phyloP scores from a whole-genome alignment of 1,139 yeast species.

The Trichomonascaceae sp. region DNA sequence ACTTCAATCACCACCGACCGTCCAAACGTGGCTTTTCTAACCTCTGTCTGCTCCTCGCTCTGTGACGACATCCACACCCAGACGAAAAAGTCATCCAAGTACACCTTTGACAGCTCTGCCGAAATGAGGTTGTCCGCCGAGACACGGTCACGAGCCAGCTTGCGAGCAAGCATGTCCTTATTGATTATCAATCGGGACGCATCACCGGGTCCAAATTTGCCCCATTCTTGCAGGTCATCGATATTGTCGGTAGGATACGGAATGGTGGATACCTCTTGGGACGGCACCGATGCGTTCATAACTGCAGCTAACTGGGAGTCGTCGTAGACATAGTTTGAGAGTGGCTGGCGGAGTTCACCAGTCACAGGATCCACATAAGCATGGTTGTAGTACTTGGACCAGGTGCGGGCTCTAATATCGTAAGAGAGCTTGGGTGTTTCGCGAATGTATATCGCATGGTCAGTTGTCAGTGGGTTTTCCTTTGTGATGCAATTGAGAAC shows the following conservation, averaged over 20 bases:
- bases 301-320: slow-evolving; percentile 15
- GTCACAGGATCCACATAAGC: slow-evolving; percentile 21
- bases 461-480: slow-evolving; percentile 20
- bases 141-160: slow-evolving; percentile 2
- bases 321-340: slow-evolving; percentile 22
- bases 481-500: slow-evolving; percentile 39
- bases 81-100: slow-evolving; percentile 74
- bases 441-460: slow-evolving; percentile 17
- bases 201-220: no score
- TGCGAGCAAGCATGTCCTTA: slow-evolving; percentile 1
- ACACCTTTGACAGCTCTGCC: slow-evolving; percentile 47
- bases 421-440: slow-evolving; percentile 17
- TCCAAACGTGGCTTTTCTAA: slow-evolving; percentile 60
- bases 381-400: slow-evolving; percentile 26
- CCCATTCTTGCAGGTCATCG: slow-evolving; percentile 7
- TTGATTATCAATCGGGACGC: background rate
- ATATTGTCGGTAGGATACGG: slow-evolving; percentile 15
- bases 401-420: slow-evolving; percentile 33
- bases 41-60: slow-evolving; percentile 59
- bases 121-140: slow-evolving; percentile 23
- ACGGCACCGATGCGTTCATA: slow-evolving; percentile 14
- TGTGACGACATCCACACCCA: slow-evolving; percentile 85
- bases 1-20: slow-evolving; percentile 67
- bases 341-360: slow-evolving; percentile 18
- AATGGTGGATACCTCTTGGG: slow-evolving; percentile 13